Percentiles rank a stretch among this genome's conserved stretches.
Evolutionary conservation across 441 rosid genomes (phyloP).

Genomic region (Mallotus japonicus): DNA sequence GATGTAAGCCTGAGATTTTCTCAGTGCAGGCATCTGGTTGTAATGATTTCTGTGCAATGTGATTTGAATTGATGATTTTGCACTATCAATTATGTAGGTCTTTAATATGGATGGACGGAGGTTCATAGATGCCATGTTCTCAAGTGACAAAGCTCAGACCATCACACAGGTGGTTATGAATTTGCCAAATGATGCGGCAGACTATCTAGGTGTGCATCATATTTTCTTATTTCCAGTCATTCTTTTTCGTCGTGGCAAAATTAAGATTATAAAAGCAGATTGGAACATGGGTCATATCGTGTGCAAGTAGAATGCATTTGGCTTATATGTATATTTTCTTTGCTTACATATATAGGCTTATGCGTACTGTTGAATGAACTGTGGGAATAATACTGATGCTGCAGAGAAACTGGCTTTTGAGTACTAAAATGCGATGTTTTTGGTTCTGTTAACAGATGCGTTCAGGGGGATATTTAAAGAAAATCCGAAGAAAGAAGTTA

Average conservation of each 20-base stretch:
- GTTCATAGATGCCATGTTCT: conserved; percentile 72
- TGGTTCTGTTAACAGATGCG: conserved; percentile 46
- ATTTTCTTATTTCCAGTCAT: not conserved
- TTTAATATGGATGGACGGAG: conserved; percentile 94
- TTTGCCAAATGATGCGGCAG: conserved; percentile 82
- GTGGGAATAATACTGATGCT: not conserved
- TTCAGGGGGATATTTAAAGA: conserved; percentile 65
- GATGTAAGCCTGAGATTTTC: not conserved
- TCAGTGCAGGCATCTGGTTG: not conserved
- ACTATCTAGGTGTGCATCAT: conserved; percentile 56
- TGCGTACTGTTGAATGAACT: not conserved
- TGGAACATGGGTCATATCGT: conserved; percentile 10
- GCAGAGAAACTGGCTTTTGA: no score
- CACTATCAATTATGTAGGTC: conserved; percentile 38
- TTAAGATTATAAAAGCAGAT: not conserved
- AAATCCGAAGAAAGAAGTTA: conserved; percentile 35
- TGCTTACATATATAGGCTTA: not conserved
- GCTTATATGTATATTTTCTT: no score
- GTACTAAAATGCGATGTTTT: not conserved
- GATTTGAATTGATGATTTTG: conserved; percentile 15
- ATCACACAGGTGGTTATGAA: conserved; percentile 85
- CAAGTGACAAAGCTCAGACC: conserved; percentile 61
- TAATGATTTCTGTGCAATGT: not conserved
- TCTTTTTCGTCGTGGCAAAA: not conserved
- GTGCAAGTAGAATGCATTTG: not conserved